phyloP scores from a whole-genome alignment of 2,329 filamentous ascomycete genomes.

The Blastomyces parvus region DNA sequence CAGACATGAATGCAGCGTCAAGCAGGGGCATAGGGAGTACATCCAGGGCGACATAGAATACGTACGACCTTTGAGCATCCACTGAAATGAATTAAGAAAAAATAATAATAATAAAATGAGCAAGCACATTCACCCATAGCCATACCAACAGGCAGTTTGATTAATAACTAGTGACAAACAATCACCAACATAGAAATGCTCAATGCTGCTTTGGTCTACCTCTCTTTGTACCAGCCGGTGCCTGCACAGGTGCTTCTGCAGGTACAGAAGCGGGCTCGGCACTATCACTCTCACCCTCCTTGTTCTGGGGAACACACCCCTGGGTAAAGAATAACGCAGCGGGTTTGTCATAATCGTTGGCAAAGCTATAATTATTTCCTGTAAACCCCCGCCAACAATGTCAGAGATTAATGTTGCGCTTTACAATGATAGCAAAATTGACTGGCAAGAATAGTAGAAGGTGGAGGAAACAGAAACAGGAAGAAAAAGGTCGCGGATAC shows the following conservation, averaged over 20 bases:
- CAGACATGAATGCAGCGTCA: not conserved
- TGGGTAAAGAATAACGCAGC: slow-evolving; percentile 89
- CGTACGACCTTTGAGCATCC: not conserved
- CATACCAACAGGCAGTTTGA: not conserved
- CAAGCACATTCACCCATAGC: not conserved
- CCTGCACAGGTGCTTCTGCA: not conserved
- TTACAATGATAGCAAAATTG: slow-evolving; percentile 1
- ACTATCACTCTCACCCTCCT: slow-evolving; percentile 18
- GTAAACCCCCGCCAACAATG: slow-evolving; percentile 7
- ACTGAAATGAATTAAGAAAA: not conserved
- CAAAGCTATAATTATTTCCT: slow-evolving; percentile 93
- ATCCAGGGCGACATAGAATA: not conserved
- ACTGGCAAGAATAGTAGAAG: not conserved
- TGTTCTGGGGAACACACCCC: slow-evolving; percentile 53
- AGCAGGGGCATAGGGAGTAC: not conserved
- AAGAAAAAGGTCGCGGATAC: not conserved
- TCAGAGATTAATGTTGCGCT: slow-evolving; percentile 4
- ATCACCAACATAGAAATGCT: not conserved
- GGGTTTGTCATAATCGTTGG: slow-evolving; percentile 62
- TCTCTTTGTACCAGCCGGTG: slow-evolving; percentile 3
- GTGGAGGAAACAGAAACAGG: not conserved
- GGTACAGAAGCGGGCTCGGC: slow-evolving; percentile 16
- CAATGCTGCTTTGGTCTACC: slow-evolving; percentile 6
- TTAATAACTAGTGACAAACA: not conserved
- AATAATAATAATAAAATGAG: not conserved